These are phyloP conservation scores for Apiotrichum gracile DNA, from an alignment of 1,284 basidiomycete genomes.

Conservation along the genomic window DNA sequence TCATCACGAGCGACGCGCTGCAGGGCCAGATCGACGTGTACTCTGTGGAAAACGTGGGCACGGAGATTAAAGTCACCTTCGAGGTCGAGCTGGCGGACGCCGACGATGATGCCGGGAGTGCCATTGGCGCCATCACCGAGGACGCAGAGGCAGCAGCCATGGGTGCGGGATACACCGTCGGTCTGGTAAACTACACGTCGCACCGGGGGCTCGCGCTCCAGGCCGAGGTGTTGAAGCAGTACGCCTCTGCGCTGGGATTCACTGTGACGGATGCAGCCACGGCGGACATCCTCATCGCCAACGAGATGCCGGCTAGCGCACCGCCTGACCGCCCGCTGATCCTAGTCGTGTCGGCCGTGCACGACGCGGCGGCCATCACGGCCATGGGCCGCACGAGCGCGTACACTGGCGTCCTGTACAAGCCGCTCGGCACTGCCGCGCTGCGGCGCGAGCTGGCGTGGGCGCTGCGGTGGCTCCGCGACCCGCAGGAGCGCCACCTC, in stretches of 20 bases:
- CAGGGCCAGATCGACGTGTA: slow-evolving; percentile 62
- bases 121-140: too few relatives aligned
- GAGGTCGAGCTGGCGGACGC: slow-evolving; percentile 55
- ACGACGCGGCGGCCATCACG: slow-evolving; percentile 16
- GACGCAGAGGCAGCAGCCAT: neutral
- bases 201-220: slow-evolving; percentile 52
- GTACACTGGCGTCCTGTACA: slow-evolving; percentile 81
- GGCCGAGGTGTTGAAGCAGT: slow-evolving; percentile 58
- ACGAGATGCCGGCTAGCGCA: too few relatives aligned
- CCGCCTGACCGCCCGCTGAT: neutral
- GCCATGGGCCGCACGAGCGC: slow-evolving; percentile 46
- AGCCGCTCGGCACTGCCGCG: slow-evolving; percentile 78
- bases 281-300: slow-evolving; percentile 74
- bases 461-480: slow-evolving; percentile 17
- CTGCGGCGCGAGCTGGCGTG: slow-evolving; percentile 58
- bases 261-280: slow-evolving; percentile 50
- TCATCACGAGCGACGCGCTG: slow-evolving; percentile 72
- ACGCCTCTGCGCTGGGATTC: slow-evolving; percentile 78
- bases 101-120: slow-evolving; percentile 5
- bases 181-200: too few relatives aligned
- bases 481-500: too few relatives aligned
- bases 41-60: slow-evolving; percentile 73
- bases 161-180: too few relatives aligned
- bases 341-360: slow-evolving; percentile 48
- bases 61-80: slow-evolving; percentile 84